Conservation (phyloP, 495 filamentous ascomycete genomes). For the Bacidia gigantensis region DNA sequence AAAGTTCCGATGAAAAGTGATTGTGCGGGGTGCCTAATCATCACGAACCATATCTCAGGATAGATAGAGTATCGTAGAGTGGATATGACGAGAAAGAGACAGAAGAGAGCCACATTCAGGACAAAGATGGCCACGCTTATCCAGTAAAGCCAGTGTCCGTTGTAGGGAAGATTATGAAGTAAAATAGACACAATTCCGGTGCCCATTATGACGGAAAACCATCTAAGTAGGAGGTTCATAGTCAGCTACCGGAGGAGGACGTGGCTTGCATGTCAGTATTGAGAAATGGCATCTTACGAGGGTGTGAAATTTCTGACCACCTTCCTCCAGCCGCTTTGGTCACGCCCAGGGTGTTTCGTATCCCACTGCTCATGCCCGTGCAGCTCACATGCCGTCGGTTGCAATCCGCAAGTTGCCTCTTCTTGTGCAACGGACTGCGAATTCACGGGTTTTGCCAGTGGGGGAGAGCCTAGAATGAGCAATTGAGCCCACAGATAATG, state of each 20-base stretch:
- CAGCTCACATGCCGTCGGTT: neutral
- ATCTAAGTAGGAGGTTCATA: conserved; percentile 16
- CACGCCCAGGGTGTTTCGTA: neutral
- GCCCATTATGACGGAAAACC: conserved; percentile 48
- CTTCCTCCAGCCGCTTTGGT: conserved; percentile 5
- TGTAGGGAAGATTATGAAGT: conserved; percentile 42
- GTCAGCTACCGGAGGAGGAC: neutral
- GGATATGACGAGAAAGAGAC: conserved; percentile 29
- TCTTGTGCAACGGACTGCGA: neutral
- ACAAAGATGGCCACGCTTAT: conserved; percentile 40
- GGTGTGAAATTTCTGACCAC: conserved; percentile 13
- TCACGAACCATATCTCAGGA: conserved; percentile 39
- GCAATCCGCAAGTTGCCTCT: neutral
- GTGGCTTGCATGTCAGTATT: neutral
- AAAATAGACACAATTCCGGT: conserved; percentile 52
- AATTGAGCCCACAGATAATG: no score
- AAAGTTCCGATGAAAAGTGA: conserved; percentile 48
- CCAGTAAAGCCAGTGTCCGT: conserved; percentile 37
- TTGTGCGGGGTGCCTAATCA: conserved; percentile 45
- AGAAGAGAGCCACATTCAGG: conserved; percentile 41
- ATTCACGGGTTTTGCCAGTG: neutral
- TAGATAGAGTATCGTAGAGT: conserved; percentile 43
- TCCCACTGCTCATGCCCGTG: neutral
- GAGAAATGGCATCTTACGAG: conserved; percentile 5
- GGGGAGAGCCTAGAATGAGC: neutral